Evolutionary conservation across 495 filamentous ascomycete genomes (phyloP).

Genomic region (Penicillium pulvis): DNA sequence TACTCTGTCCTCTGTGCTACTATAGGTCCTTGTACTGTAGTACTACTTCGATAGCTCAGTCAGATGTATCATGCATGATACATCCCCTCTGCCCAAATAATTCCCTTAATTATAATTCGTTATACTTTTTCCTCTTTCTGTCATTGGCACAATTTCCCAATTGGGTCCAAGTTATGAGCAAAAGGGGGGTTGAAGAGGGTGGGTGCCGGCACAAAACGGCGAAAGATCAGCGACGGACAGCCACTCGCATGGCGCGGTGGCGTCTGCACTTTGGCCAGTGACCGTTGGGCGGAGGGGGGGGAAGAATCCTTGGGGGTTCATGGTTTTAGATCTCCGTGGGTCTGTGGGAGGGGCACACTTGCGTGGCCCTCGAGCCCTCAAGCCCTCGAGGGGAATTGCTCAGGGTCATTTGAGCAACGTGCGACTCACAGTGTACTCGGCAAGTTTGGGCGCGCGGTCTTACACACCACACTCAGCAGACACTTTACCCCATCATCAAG

Average conservation of each 20-base stretch:
- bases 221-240: constrained; percentile 13
- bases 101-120: neutral
- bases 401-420: neutral
- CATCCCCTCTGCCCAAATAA: neutral
- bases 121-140: neutral
- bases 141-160: neutral
- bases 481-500: neutral
- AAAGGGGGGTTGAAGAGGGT: constrained; percentile 4
- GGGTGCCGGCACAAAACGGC: constrained; percentile 6
- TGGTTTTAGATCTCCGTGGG: constrained; percentile 16
- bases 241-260: constrained; percentile 17
- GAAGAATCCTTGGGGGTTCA: constrained; percentile 4
- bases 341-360: constrained; percentile 17
- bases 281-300: constrained; percentile 10
- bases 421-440: neutral
- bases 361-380: constrained; percentile 12
- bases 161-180: neutral
- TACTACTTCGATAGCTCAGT: constrained; percentile 4
- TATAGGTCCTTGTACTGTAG: neutral
- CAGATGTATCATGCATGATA: constrained; percentile 2
- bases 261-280: constrained; percentile 20
- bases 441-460: neutral
- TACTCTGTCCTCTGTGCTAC: no score
- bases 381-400: neutral
- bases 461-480: neutral